phyloP scores from a whole-genome alignment of 352 stramenopile genomes.

The Globisporangium canariense region DNA sequence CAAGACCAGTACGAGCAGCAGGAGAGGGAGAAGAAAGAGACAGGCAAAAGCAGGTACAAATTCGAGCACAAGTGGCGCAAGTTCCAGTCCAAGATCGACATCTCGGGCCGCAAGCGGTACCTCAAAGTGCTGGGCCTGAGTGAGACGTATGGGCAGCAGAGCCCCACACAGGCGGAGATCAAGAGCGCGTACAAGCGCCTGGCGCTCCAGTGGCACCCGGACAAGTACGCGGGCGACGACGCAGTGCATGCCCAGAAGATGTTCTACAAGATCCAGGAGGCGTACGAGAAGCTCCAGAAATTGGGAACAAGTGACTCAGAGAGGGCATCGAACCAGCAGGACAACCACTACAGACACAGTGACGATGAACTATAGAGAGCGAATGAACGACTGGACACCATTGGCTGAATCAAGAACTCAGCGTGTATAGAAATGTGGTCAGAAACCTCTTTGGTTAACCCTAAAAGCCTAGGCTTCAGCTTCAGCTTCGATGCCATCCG shows the following conservation, averaged over 20 bases:
- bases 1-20: not conserved
- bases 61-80: slow-evolving; percentile 17
- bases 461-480: not conserved
- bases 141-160: not conserved
- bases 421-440: not conserved
- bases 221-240: slow-evolving; percentile 22
- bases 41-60: not conserved
- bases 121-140: slow-evolving; percentile 18
- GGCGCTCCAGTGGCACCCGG: slow-evolving; percentile 25
- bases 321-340: not conserved
- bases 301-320: not conserved
- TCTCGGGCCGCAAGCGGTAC: slow-evolving; percentile 18
- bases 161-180: slow-evolving; percentile 15
- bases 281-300: slow-evolving; percentile 23
- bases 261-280: slow-evolving; percentile 26
- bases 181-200: slow-evolving; percentile 21
- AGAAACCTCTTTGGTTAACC: not conserved
- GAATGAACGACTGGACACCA: not conserved
- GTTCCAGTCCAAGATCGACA: slow-evolving; percentile 19
- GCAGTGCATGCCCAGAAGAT: slow-evolving; percentile 13
- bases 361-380: not conserved
- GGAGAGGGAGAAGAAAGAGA: not conserved
- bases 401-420: not conserved
- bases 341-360: not conserved
- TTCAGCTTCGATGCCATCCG: not conserved